Evolutionary conservation across 2,329 filamentous ascomycete species (phyloP).

Genomic region (Trichoderma sp.): DNA sequence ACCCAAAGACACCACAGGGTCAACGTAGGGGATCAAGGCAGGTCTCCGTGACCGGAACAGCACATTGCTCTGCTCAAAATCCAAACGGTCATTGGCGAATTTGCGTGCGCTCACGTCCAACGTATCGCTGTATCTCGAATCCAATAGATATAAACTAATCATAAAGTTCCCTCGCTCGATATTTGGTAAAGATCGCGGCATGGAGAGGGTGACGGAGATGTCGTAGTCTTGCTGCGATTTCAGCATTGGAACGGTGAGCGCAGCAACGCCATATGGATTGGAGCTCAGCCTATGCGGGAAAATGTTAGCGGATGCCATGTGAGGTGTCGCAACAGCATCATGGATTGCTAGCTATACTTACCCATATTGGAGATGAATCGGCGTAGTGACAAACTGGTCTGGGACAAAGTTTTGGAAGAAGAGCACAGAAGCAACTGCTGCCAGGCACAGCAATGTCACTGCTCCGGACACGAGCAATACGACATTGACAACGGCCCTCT

Average conservation of each 20-base stretch:
- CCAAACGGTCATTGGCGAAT: conserved; percentile 33
- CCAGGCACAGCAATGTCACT: conserved; percentile 45
- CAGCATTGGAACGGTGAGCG: conserved; percentile 51
- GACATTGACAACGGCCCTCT: conserved; percentile 48
- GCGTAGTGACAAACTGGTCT: conserved; percentile 50
- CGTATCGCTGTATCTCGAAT: conserved; percentile 34
- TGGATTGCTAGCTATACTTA: conserved; percentile 31
- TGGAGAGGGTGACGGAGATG: conserved; percentile 67
- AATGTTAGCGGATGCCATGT: background rate
- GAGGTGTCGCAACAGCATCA: background rate
- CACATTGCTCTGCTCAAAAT: conserved; percentile 40
- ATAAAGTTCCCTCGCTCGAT: conserved; percentile 87
- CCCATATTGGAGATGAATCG: conserved; percentile 60
- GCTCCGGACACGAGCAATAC: conserved; percentile 45
- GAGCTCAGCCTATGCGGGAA: conserved; percentile 39
- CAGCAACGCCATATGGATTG: conserved; percentile 54
- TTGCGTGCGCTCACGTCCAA: conserved; percentile 30
- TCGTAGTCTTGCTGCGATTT: conserved; percentile 80
- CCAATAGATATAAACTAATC: conserved; percentile 73
- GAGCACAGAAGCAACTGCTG: conserved; percentile 48
- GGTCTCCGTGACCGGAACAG: conserved; percentile 68
- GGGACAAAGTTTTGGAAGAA: conserved; percentile 59
- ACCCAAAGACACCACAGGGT: conserved; percentile 63
- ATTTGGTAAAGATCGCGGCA: conserved; percentile 79
- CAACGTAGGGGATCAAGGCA: conserved; percentile 76